Percentiles rank a stretch among this genome's conserved stretches.
Evolutionary conservation across 1,284 basidiomycete genomes (phyloP).

Genomic region (Rhodotorula sp.): DNA sequence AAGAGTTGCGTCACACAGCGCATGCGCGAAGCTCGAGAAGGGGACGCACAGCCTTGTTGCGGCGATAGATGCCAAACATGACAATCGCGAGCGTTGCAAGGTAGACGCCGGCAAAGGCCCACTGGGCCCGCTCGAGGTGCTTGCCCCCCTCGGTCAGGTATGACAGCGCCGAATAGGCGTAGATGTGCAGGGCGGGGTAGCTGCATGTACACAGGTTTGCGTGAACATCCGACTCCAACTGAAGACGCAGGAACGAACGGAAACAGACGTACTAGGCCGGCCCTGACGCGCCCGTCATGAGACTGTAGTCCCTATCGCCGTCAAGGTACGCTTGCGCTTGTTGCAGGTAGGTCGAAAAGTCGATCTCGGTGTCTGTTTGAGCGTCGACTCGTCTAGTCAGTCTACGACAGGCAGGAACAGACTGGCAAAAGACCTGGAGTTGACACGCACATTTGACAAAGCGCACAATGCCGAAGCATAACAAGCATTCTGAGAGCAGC

Average conservation of each 20-base stretch:
- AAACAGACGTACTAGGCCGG: constrained; percentile 75
- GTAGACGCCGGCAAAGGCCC: constrained; percentile 75
- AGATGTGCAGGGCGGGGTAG: constrained; percentile 92
- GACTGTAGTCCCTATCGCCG: constrained; percentile 83
- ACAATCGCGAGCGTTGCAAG: constrained; percentile 65
- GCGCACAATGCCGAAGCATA: constrained; percentile 74
- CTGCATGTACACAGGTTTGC: constrained; percentile 54
- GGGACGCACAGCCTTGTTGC: constrained; percentile 17
- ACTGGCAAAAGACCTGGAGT: no score
- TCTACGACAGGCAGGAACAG: no score
- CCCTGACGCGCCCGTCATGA: constrained; percentile 86
- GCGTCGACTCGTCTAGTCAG: no score
- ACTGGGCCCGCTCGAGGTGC: constrained; percentile 70
- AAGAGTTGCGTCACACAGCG: no score
- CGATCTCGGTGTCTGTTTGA: constrained; percentile 92
- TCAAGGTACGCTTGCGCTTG: constrained; percentile 77
- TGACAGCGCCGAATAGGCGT: constrained; percentile 76
- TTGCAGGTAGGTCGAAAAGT: constrained; percentile 90
- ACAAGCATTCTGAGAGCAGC: constrained; percentile 67
- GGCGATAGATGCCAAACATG: constrained; percentile 65
- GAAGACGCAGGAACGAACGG: no score
- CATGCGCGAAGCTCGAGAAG: no score
- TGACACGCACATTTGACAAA: constrained; percentile 72
- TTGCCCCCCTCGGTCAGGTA: constrained; percentile 63
- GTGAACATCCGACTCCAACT: rapidly evolving